These are phyloP conservation scores for Phanerodontia chrysosporium DNA, from an alignment of 768 basidiomycete genomes.

Conservation along the genomic window DNA sequence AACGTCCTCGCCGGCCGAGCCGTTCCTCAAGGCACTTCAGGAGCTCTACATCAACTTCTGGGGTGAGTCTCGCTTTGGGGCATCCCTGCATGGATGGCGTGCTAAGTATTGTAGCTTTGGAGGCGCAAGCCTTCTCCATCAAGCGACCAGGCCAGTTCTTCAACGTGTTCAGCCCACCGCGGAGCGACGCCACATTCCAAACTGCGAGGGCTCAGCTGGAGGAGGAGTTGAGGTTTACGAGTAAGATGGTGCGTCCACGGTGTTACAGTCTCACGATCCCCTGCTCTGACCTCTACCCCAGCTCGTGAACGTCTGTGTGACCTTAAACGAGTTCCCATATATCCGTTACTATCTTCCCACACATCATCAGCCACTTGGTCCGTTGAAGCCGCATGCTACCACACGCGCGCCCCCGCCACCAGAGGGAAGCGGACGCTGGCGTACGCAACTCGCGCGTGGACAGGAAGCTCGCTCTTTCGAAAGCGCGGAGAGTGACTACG, in stretches of 20 bases:
- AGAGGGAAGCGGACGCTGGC: conserved; percentile 68
- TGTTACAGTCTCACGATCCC: neutral
- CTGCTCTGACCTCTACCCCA: conserved; percentile 19
- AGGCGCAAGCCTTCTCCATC: conserved; percentile 82
- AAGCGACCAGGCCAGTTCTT: conserved; percentile 80
- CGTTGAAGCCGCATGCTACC: conserved; percentile 64
- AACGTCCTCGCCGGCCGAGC: conserved; percentile 70
- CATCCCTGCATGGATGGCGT: neutral
- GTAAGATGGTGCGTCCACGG: conserved; percentile 53
- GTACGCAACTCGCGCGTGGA: conserved; percentile 76
- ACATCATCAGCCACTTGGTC: conserved; percentile 78
- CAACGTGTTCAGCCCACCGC: conserved; percentile 82
- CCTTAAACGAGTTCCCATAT: conserved; percentile 87
- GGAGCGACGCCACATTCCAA: conserved; percentile 61
- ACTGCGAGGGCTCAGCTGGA: conserved; percentile 72
- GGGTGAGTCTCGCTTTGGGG: conserved; percentile 48
- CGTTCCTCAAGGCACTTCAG: conserved; percentile 68
- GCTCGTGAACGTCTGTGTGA: conserved; percentile 88
- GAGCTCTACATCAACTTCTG: conserved; percentile 93
- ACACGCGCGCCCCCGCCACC: conserved; percentile 60
- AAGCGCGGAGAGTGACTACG: conserved; percentile 67
- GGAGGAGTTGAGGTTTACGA: conserved; percentile 78
- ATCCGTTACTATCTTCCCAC: conserved; percentile 90
- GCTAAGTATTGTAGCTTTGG: conserved; percentile 52
- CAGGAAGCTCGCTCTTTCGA: conserved; percentile 65